phyloP scores from a whole-genome alignment of 352 stramenopile species.

The Phytopythium oedochilum region DNA sequence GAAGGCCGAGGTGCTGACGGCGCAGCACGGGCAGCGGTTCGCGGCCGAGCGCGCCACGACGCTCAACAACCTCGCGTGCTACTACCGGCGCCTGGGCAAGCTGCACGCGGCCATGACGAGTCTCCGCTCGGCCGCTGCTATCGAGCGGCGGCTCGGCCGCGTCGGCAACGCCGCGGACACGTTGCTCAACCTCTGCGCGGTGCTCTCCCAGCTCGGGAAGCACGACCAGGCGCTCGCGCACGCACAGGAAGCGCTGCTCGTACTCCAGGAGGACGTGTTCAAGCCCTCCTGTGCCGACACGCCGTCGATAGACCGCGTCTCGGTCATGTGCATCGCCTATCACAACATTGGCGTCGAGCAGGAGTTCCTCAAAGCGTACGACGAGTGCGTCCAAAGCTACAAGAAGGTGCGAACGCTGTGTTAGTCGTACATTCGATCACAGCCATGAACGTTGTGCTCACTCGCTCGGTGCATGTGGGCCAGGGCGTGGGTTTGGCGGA shows the following conservation, averaged over 20 bases:
- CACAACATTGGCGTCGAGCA: constrained; percentile 95
- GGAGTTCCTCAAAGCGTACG: constrained; percentile 90
- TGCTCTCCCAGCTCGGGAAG: constrained; percentile 86
- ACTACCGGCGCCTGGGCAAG: constrained; percentile 87
- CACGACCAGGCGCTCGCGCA: constrained; percentile 85
- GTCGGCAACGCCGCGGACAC: constrained; percentile 88
- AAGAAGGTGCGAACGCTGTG: constrained; percentile 42
- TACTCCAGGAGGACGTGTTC: constrained; percentile 89
- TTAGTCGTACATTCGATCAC: no score
- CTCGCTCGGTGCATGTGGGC: not conserved
- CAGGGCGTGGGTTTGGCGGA: constrained; percentile 85
- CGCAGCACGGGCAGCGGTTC: constrained; percentile 47
- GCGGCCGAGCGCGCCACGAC: constrained; percentile 81
- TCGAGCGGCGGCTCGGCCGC: constrained; percentile 75
- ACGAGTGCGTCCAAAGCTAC: constrained; percentile 85
- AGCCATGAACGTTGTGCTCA: not conserved
- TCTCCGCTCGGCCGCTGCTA: constrained; percentile 86
- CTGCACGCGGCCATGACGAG: constrained; percentile 90
- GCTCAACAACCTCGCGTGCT: constrained; percentile 94
- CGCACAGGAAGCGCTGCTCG: constrained; percentile 82
- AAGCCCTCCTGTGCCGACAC: not conserved
- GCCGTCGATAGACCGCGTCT: constrained; percentile 68
- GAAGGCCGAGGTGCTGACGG: constrained; percentile 90
- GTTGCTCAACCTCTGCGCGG: constrained; percentile 92
- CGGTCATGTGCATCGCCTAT: constrained; percentile 93